phyloP scores from a whole-genome alignment of 2,329 filamentous ascomycete genomes.

The Metarhizium sp. region DNA sequence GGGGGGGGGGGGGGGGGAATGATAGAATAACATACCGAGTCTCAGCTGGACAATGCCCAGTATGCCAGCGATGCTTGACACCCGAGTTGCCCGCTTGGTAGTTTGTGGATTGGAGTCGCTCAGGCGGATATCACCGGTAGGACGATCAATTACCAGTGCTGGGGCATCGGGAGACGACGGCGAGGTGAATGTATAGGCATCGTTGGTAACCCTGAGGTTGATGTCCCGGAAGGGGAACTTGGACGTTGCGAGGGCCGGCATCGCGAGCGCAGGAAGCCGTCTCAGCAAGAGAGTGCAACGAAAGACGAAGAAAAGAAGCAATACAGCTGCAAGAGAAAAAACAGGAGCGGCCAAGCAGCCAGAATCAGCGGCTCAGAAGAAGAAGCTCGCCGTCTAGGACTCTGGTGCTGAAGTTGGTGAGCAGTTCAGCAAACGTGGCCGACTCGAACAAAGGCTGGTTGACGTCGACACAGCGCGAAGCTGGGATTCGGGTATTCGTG shows the following conservation, averaged over 20 bases:
- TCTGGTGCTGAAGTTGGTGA: not conserved
- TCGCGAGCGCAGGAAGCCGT: conserved; percentile 11
- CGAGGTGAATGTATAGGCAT: conserved; percentile 93
- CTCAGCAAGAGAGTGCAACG: not conserved
- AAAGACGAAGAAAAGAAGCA: not conserved
- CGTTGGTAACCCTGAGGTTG: conserved; percentile 85
- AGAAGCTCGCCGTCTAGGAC: not conserved
- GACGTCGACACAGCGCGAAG: not conserved
- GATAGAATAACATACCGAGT: conserved; percentile 53
- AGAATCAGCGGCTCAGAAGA: not conserved
- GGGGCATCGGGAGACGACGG: conserved; percentile 86
- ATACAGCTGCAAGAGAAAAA: not conserved
- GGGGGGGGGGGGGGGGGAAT: not conserved
- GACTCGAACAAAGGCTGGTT: not conserved
- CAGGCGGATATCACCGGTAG: conserved; percentile 81
- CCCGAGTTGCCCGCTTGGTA: conserved; percentile 60
- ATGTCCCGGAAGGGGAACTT: conserved; percentile 81
- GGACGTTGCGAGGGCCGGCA: conserved; percentile 27
- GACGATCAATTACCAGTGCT: conserved; percentile 80
- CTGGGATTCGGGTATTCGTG: not conserved
- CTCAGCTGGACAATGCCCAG: conserved; percentile 88
- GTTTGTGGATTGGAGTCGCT: conserved; percentile 69
- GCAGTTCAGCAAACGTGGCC: not conserved
- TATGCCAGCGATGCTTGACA: conserved; percentile 92
- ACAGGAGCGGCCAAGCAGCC: not conserved